These are phyloP conservation scores for Guillardia theta DNA, from an alignment of 78 protist species.

Conservation along the genomic window DNA sequence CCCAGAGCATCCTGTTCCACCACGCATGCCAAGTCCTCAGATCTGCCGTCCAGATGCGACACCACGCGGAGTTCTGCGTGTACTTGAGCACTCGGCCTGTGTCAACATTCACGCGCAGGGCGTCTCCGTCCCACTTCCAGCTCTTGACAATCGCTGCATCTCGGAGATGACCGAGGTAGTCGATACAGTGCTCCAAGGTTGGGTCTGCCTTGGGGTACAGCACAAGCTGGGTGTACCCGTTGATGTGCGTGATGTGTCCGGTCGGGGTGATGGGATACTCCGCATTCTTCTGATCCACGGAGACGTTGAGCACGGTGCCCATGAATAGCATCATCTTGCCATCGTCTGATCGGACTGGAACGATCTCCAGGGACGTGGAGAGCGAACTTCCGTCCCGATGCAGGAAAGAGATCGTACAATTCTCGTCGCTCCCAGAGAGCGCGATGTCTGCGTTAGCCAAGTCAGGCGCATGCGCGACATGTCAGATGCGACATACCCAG, in stretches of 20 bases:
- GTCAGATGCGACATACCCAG: no score
- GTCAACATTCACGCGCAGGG: neutral
- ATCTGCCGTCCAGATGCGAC: neutral
- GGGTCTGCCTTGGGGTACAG: constrained; percentile 3
- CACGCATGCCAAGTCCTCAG: neutral
- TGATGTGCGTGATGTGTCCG: constrained; percentile 21
- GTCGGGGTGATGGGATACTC: neutral
- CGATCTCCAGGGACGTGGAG: neutral
- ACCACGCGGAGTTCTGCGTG: neutral
- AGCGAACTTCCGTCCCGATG: neutral
- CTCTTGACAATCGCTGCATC: neutral
- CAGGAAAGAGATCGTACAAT: neutral
- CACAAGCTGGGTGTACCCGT: constrained; percentile 10
- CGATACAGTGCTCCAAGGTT: neutral
- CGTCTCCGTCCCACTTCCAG: constrained; percentile 8
- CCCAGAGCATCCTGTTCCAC: constrained; percentile 33
- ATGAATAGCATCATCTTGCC: neutral
- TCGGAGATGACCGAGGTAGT: neutral
- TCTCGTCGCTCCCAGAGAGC: neutral
- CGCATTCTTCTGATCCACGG: neutral
- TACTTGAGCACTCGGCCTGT: neutral
- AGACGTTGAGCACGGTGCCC: neutral
- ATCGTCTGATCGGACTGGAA: neutral
- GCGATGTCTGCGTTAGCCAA: no score
- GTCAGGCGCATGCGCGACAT: no score